Conservation (phyloP, 768 basidiomycete genomes). For the Tulasnella sp. region DNA sequence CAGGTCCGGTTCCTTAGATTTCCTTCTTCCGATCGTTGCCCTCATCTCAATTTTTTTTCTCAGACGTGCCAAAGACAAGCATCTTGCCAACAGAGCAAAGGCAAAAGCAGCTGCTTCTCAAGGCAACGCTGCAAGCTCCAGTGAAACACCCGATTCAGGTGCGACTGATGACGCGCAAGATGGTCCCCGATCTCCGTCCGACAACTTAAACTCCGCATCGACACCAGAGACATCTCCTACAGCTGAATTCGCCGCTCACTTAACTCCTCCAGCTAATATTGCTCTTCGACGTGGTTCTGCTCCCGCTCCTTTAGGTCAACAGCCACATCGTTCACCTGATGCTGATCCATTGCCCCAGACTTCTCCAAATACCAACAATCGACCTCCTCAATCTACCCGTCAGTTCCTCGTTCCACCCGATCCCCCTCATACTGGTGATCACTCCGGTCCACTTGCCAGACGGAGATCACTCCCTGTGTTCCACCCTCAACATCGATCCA, state of each 20-base stretch:
- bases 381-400: neutral
- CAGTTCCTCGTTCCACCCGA: neutral
- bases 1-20: conserved; percentile 45
- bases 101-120: neutral
- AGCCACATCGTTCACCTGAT: neutral
- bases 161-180: neutral
- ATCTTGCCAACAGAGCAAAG: conserved; percentile 37
- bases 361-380: neutral
- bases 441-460: neutral
- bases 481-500: conserved; percentile 4
- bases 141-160: neutral
- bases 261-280: conserved; percentile 7
- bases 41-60: conserved; percentile 6
- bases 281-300: conserved; percentile 16
- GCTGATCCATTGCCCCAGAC: neutral
- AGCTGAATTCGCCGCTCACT: neutral
- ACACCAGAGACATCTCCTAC: neutral
- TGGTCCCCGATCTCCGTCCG: neutral
- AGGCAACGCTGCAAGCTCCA: neutral
- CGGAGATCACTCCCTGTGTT: conserved; percentile 13
- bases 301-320: conserved; percentile 1
- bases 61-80: conserved; percentile 79
- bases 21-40: conserved; percentile 15
- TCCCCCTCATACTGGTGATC: neutral
- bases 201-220: neutral